A percentile compares a stretch with the other conserved stretches of the same genome.
phyloP scores from a whole-genome alignment of 352 stramenopile genomes.

The Pythium biforme region DNA sequence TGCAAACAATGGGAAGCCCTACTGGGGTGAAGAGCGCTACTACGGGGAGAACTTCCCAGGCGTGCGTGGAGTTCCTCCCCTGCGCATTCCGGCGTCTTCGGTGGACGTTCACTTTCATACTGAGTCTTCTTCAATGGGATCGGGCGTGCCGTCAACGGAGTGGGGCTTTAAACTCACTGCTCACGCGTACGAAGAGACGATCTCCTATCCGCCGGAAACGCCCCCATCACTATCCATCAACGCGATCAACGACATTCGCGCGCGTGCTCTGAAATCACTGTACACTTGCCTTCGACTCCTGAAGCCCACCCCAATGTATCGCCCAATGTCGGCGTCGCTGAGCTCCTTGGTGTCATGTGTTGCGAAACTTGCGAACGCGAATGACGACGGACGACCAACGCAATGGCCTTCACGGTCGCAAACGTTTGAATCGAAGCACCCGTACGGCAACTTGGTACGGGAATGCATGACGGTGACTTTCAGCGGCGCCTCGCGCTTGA shows the following conservation, averaged over 20 bases:
- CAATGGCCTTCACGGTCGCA: slow-evolving; percentile 52
- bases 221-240: slow-evolving; percentile 41
- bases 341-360: slow-evolving; percentile 28
- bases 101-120: slow-evolving; percentile 79
- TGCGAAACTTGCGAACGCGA: slow-evolving; percentile 42
- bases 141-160: slow-evolving; percentile 31
- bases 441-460: slow-evolving; percentile 77
- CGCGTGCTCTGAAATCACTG: slow-evolving; percentile 59
- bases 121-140: slow-evolving; percentile 38
- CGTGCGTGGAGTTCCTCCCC: slow-evolving; percentile 45
- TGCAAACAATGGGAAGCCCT: slow-evolving; percentile 27
- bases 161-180: slow-evolving; percentile 85
- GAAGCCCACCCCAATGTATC: neutral
- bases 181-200: slow-evolving; percentile 55
- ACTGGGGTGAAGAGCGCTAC: slow-evolving; percentile 78
- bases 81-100: slow-evolving; percentile 58
- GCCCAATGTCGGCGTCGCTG: neutral
- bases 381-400: slow-evolving; percentile 43
- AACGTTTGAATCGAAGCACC: slow-evolving; percentile 83
- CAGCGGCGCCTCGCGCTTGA: slow-evolving; percentile 52
- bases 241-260: slow-evolving; percentile 53
- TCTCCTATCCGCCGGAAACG: slow-evolving; percentile 51
- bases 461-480: slow-evolving; percentile 84
- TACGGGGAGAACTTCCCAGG: slow-evolving; percentile 71
- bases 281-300: slow-evolving; percentile 11